Conservation (phyloP, 768 basidiomycete species). For the Mycena metata region DNA sequence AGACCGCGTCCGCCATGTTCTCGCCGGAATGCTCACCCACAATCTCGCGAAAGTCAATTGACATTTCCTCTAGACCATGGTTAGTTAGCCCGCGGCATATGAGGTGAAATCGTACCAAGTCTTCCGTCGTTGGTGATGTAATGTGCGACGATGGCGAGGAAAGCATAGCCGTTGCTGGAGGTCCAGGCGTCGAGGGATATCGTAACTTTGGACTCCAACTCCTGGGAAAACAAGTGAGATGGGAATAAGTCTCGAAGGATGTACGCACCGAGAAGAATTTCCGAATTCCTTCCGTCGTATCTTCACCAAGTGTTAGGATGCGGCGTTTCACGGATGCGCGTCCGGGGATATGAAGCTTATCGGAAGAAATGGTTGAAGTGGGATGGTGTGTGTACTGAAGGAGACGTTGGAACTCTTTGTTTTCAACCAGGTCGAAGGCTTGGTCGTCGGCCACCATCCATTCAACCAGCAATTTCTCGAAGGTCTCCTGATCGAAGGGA, state of each 20-base stretch:
- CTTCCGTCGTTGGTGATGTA: slow-evolving; percentile 43
- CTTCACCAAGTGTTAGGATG: slow-evolving; percentile 4
- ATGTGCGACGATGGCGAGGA: slow-evolving; percentile 47
- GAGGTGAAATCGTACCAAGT: slow-evolving; percentile 34
- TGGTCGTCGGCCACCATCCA: slow-evolving; percentile 28
- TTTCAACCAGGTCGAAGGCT: slow-evolving; percentile 3
- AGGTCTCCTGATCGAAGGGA: slow-evolving; percentile 40
- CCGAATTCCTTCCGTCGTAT: not conserved
- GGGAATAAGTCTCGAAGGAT: not conserved
- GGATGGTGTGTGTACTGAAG: slow-evolving; percentile 12
- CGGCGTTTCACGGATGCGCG: not conserved
- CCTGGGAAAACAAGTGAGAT: not conserved
- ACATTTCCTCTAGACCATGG: slow-evolving; percentile 34
- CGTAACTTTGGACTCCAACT: slow-evolving; percentile 11
- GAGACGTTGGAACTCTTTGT: slow-evolving; percentile 1
- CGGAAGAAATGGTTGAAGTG: not conserved
- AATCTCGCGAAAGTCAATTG: slow-evolving; percentile 43
- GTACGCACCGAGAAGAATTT: slow-evolving; percentile 6
- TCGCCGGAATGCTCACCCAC: slow-evolving; percentile 41
- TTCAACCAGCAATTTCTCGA: slow-evolving; percentile 24
- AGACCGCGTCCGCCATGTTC: slow-evolving; percentile 41
- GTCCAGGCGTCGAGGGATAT: slow-evolving; percentile 49
- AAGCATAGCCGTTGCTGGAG: slow-evolving; percentile 47
- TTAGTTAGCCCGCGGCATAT: slow-evolving; percentile 1
- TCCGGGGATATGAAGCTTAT: slow-evolving; percentile 1